These are phyloP conservation scores for Dioscorea dumetorum DNA, from an alignment of 106 monocot genomes.

Conservation along the genomic window DNA sequence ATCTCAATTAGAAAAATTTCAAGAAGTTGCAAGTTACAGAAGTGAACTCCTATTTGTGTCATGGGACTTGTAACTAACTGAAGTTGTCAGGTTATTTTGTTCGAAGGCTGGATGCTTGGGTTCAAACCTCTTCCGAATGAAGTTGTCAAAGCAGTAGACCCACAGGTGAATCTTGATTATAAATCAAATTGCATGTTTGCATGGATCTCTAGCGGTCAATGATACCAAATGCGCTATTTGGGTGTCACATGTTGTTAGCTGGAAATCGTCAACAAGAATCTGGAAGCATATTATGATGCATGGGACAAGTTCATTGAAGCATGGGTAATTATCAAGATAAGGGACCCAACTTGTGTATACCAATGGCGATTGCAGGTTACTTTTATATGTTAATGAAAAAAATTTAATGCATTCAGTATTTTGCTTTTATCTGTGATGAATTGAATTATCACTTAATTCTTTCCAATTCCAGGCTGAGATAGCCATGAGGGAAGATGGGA, in stretches of 20 bases:
- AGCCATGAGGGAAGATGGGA: slow-evolving; percentile 91
- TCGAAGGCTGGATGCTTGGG: slow-evolving; percentile 99
- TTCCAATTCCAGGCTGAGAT: slow-evolving; percentile 72
- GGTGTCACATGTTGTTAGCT: slow-evolving; percentile 40
- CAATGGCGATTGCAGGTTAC: slow-evolving; percentile 91
- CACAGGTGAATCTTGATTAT: slow-evolving; percentile 47
- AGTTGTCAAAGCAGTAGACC: slow-evolving; percentile 81
- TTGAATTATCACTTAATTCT: background rate
- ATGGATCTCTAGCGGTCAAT: background rate
- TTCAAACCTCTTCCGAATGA: slow-evolving; percentile 87
- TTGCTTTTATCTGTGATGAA: background rate
- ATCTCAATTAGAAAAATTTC: no score
- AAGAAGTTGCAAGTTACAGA: no score
- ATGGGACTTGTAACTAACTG: no score
- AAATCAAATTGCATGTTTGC: background rate
- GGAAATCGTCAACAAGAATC: slow-evolving; percentile 88
- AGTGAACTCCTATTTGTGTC: no score
- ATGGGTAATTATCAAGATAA: slow-evolving; percentile 93
- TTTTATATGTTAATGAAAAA: background rate
- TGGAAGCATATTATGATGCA: slow-evolving; percentile 78
- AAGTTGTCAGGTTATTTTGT: slow-evolving; percentile 60
- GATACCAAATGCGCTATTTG: no score
- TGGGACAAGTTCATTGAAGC: slow-evolving; percentile 85
- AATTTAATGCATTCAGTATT: background rate
- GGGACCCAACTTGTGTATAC: slow-evolving; percentile 80